phyloP scores from a whole-genome alignment of 257 asterid species.

The Perilla frutescens region DNA sequence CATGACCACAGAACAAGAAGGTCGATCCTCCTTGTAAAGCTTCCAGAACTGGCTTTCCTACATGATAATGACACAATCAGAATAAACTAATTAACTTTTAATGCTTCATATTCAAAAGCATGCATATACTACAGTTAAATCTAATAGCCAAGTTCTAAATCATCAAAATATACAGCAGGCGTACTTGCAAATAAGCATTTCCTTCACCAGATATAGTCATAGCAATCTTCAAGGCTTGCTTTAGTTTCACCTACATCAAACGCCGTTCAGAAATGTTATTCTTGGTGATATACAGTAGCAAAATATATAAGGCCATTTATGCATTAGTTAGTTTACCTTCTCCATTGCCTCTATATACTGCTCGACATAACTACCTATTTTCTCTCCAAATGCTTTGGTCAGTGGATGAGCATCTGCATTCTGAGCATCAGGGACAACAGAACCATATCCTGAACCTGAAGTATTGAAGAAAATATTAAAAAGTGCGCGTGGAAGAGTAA shows the following conservation, averaged over 20 bases:
- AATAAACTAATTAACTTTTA: too few species aligned
- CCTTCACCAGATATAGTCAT: conserved; percentile 89
- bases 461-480: conserved; percentile 8
- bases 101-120: conserved; percentile 14
- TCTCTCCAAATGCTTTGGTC: conserved; percentile 71
- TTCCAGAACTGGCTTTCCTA: conserved; percentile 89
- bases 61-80: neutral
- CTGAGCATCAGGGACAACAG: conserved; percentile 72
- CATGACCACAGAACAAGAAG: conserved; percentile 71
- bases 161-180: conserved; percentile 6
- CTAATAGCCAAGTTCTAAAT: neutral
- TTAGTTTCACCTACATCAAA: conserved; percentile 73
- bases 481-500: neutral
- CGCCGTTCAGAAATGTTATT: conserved; percentile 22
- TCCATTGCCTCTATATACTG: conserved; percentile 89
- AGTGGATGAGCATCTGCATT: conserved; percentile 69
- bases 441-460: conserved; percentile 85
- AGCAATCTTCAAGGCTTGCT: conserved; percentile 90
- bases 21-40: conserved; percentile 79
- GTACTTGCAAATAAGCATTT: conserved; percentile 86
- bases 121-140: neutral
- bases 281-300: conserved; percentile 21
- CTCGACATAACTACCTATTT: conserved; percentile 62
- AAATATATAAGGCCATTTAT: neutral
- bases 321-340: conserved; percentile 57